These are phyloP conservation scores for Nigrograna mackinnonii DNA, from an alignment of 2,329 filamentous ascomycete genomes.

Conservation along the genomic window DNA sequence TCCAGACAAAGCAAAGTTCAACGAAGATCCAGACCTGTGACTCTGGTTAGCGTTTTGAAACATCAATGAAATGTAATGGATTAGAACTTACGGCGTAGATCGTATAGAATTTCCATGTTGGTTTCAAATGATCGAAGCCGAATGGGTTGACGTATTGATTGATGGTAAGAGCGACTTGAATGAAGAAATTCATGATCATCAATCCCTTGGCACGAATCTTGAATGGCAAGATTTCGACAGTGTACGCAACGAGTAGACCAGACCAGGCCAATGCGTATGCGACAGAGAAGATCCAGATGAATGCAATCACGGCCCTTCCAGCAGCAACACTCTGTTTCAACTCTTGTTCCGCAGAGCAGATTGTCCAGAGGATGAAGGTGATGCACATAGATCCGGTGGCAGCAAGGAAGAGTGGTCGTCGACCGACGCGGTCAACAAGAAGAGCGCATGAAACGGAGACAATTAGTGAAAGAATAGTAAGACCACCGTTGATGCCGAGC, in stretches of 20 bases:
- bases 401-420: constrained; percentile 59
- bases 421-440: constrained; percentile 59
- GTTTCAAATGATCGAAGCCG: constrained; percentile 63
- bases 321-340: constrained; percentile 39
- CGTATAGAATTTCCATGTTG: constrained; percentile 65
- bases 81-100: constrained; percentile 59
- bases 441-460: constrained; percentile 61
- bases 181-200: constrained; percentile 63
- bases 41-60: constrained; percentile 9
- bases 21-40: constrained; percentile 59
- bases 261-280: constrained; percentile 63
- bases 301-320: constrained; percentile 53
- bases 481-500: constrained; percentile 55
- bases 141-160: constrained; percentile 66
- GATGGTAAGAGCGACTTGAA: constrained; percentile 65
- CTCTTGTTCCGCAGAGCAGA: constrained; percentile 57
- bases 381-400: constrained; percentile 40
- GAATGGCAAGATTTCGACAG: constrained; percentile 54
- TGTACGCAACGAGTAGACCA: constrained; percentile 59
- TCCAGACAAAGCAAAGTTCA: constrained; percentile 66
- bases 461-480: constrained; percentile 63
- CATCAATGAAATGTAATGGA: background rate
- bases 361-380: constrained; percentile 41
- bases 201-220: constrained; percentile 54
- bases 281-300: constrained; percentile 55